These are phyloP conservation scores for Penicillium roqueforti DNA, from an alignment of 495 filamentous ascomycete species.

Conservation along the genomic window DNA sequence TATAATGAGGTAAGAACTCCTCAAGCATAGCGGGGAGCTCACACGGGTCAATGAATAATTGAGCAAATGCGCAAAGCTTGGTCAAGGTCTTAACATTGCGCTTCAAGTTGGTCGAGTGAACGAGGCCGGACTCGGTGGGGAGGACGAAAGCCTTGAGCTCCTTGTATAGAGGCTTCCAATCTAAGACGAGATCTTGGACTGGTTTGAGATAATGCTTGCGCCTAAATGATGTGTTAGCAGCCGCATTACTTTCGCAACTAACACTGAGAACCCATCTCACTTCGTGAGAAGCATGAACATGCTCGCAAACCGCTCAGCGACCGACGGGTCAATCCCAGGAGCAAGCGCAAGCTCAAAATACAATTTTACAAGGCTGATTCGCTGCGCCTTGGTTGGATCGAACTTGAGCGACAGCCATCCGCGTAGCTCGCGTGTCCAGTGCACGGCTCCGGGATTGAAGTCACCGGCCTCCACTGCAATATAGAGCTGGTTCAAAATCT, in stretches of 20 bases:
- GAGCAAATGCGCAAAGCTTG: constrained; percentile 84
- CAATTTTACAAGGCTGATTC: constrained; percentile 78
- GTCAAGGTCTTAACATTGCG: constrained; percentile 70
- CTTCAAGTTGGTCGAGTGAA: constrained; percentile 60
- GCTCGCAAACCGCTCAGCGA: constrained; percentile 87
- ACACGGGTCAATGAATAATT: constrained; percentile 85
- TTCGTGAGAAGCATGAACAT: constrained; percentile 95
- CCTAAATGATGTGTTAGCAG: constrained; percentile 49
- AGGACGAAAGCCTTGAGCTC: constrained; percentile 87
- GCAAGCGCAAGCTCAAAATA: constrained; percentile 94
- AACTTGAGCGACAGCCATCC: constrained; percentile 97
- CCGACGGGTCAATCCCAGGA: constrained; percentile 76
- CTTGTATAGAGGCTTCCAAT: constrained; percentile 90
- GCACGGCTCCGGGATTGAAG: constrained; percentile 86
- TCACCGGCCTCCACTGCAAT: constrained; percentile 87
- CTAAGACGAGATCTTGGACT: constrained; percentile 78
- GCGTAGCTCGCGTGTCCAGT: constrained; percentile 95
- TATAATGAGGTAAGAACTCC: constrained; percentile 93
- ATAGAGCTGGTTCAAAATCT: constrained; percentile 89
- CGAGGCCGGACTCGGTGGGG: constrained; percentile 68
- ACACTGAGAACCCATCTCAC: constrained; percentile 45
- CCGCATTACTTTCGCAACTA: not conserved
- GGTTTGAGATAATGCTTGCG: constrained; percentile 94
- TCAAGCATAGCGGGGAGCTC: constrained; percentile 86
- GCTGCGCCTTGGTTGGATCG: constrained; percentile 77